Evolutionary conservation across 495 filamentous ascomycete genomes (phyloP).

Genomic region (Penicillium diatomitis): DNA sequence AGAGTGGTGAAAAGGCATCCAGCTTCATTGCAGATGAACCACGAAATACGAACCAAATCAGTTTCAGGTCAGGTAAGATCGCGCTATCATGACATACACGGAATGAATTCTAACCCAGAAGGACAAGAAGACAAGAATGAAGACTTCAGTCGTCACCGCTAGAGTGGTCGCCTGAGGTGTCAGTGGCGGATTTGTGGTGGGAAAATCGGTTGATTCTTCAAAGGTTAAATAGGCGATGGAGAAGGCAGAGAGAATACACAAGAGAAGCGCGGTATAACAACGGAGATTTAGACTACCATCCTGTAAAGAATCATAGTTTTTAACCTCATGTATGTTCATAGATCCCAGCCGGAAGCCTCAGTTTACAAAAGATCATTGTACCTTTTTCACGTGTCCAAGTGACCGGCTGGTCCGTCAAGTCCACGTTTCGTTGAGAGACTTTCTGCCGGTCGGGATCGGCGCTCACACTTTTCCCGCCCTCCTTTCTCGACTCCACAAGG

Average conservation of each 20-base stretch:
- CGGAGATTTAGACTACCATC: too few relatives aligned
- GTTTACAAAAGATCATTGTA: neutral
- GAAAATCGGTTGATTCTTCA: neutral
- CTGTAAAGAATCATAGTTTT: too few relatives aligned
- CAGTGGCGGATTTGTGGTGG: neutral
- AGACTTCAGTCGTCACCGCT: conserved; percentile 1
- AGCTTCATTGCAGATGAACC: too few relatives aligned
- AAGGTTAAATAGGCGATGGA: too few relatives aligned
- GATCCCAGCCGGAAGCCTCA: neutral
- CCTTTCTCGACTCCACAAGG: conserved; percentile 23
- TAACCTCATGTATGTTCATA: too few relatives aligned
- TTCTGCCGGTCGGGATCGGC: conserved; percentile 19
- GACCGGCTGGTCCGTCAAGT: neutral
- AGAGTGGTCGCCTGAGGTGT: conserved; percentile 4
- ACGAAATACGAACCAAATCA: too few relatives aligned
- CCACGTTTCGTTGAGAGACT: conserved; percentile 1
- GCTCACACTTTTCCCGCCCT: conserved; percentile 25
- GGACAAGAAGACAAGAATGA: neutral
- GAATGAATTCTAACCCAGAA: neutral
- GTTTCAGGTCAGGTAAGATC: too few relatives aligned
- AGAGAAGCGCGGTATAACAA: neutral
- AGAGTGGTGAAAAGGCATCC: too few relatives aligned
- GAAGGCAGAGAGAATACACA: neutral
- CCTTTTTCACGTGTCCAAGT: neutral
- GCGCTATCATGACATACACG: too few relatives aligned